These are phyloP conservation scores for Prunus yedoensis DNA, from an alignment of 331 rosid genomes.

Conservation along the genomic window DNA sequence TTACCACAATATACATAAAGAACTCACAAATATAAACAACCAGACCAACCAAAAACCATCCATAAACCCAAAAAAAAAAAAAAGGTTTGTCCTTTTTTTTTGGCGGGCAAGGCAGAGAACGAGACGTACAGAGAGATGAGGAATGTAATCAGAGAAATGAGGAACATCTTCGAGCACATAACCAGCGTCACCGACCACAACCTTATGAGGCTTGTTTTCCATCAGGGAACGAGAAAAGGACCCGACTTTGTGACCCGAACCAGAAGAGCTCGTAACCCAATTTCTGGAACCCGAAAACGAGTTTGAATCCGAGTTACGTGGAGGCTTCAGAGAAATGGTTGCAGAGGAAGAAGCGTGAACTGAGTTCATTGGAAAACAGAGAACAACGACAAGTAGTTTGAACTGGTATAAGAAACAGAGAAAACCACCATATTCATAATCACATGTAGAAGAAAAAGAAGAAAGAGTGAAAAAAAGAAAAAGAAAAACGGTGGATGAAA, in stretches of 20 bases:
- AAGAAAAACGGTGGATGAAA: slow-evolving; percentile 19
- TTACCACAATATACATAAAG: background rate
- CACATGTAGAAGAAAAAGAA: background rate
- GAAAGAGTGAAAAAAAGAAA: background rate
- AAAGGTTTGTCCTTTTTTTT: background rate
- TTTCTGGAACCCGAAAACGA: background rate
- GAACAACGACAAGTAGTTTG: slow-evolving; percentile 11
- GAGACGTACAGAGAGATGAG: slow-evolving; percentile 73
- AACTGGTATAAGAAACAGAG: background rate
- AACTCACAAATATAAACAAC: background rate
- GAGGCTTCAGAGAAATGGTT: slow-evolving; percentile 5
- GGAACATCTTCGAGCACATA: slow-evolving; percentile 94
- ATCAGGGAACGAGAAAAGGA: slow-evolving; percentile 24
- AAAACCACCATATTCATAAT: background rate
- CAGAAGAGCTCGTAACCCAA: background rate
- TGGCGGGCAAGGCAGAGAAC: background rate
- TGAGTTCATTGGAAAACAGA: background rate
- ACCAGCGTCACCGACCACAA: slow-evolving; percentile 57
- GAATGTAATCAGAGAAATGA: slow-evolving; percentile 74
- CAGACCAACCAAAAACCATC: background rate
- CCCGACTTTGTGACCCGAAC: slow-evolving; percentile 12
- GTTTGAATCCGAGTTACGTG: background rate
- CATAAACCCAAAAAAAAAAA: background rate
- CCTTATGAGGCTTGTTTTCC: slow-evolving; percentile 47
- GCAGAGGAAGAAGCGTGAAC: slow-evolving; percentile 11